These are phyloP conservation scores for Cicer arietinum DNA, from an alignment of 306 rosid species.

Conservation along the genomic window DNA sequence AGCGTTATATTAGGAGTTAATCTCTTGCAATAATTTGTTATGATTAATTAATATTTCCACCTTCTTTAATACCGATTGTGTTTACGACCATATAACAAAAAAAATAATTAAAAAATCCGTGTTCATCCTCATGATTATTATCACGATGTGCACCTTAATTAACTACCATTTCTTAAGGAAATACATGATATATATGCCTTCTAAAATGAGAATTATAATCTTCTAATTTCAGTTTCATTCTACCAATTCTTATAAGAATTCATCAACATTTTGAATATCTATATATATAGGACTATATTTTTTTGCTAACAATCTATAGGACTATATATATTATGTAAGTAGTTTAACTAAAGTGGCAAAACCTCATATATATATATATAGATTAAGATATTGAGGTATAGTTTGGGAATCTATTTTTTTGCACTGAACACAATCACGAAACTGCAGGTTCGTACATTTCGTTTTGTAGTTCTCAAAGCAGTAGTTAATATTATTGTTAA, in stretches of 20 bases:
- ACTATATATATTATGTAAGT: neutral
- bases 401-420: conserved; percentile 20
- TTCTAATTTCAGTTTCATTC: neutral
- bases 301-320: no score
- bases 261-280: neutral
- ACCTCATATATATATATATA: conserved; percentile 1
- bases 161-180: conserved; percentile 5
- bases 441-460: conserved; percentile 9
- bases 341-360: conserved; percentile 1
- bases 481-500: neutral
- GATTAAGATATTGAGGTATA: conserved; percentile 11
- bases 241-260: neutral
- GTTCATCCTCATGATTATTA: conserved; percentile 23
- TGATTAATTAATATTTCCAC: neutral
- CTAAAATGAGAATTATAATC: conserved; percentile 3
- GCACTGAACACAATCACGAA: conserved; percentile 6
- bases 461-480: conserved; percentile 21
- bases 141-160: conserved; percentile 8
- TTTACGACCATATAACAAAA: neutral
- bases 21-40: conserved; percentile 24
- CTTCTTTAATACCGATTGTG: neutral
- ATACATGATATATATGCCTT: neutral
- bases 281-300: neutral
- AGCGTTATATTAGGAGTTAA: conserved; percentile 18
- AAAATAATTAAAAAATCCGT: no score